These are phyloP conservation scores for Leucogyrophana mollusca DNA, from an alignment of 768 basidiomycete species.

Conservation along the genomic window DNA sequence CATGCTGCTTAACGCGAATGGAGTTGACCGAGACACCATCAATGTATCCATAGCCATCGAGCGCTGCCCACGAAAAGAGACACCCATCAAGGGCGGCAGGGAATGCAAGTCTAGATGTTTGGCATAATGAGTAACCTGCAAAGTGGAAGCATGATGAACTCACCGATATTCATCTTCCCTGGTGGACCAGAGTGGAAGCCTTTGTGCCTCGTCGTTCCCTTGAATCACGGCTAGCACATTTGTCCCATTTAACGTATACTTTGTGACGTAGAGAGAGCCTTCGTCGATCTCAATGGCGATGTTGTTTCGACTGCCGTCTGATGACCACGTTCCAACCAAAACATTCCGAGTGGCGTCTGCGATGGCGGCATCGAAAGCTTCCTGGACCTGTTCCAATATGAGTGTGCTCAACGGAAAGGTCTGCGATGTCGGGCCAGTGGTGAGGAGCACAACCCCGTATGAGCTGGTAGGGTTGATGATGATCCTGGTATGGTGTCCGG, in stretches of 20 bases:
- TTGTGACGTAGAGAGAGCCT: constrained; percentile 29
- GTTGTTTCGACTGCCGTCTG: constrained; percentile 22
- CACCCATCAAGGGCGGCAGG: constrained; percentile 17
- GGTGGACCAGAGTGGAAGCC: constrained; percentile 37
- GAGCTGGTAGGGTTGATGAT: constrained; percentile 38
- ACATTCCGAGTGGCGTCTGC: constrained; percentile 21
- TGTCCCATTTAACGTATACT: constrained; percentile 31
- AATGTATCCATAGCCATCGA: constrained; percentile 25
- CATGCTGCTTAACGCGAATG: neutral
- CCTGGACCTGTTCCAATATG: constrained; percentile 31
- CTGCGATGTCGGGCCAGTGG: constrained; percentile 36
- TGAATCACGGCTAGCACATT: constrained; percentile 36
- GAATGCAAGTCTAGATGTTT: constrained; percentile 11
- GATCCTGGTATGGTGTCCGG: constrained; percentile 40
- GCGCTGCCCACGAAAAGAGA: constrained; percentile 15
- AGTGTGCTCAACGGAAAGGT: constrained; percentile 30
- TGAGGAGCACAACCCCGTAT: constrained; percentile 40
- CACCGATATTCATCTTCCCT: constrained; percentile 40
- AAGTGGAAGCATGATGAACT: neutral
- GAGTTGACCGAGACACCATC: constrained; percentile 18
- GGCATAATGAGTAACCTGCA: neutral
- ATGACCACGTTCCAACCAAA: constrained; percentile 36
- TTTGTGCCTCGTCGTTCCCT: constrained; percentile 6
- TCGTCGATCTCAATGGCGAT: constrained; percentile 29
- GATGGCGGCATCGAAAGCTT: constrained; percentile 32